These are phyloP conservation scores for Prunus armeniaca DNA, from an alignment of 306 rosid species.

Conservation along the genomic window DNA sequence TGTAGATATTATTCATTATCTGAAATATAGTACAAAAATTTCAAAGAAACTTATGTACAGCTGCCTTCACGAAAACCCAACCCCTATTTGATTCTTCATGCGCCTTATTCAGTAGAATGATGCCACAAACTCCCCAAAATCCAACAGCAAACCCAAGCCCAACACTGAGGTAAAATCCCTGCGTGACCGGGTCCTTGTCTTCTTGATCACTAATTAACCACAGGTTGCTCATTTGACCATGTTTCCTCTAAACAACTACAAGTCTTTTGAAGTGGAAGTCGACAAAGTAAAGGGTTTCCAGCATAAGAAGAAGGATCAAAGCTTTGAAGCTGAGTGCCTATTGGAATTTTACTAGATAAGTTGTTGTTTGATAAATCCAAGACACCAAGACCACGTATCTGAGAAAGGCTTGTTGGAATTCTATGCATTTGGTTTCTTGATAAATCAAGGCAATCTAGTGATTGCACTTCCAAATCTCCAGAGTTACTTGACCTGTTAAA, in stretches of 20 bases:
- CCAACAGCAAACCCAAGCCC: constrained; percentile 12
- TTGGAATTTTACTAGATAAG: constrained; percentile 28
- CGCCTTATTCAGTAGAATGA: background rate
- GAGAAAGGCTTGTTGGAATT: background rate
- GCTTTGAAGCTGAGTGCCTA: background rate
- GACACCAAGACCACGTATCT: rapidly evolving
- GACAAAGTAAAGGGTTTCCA: background rate
- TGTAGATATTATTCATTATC: too few species aligned
- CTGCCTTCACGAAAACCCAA: background rate
- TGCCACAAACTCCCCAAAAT: constrained; percentile 35
- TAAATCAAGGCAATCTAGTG: too few species aligned
- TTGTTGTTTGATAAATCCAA: constrained; percentile 28
- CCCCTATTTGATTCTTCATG: constrained; percentile 9
- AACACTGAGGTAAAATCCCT: constrained; percentile 19
- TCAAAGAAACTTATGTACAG: too few species aligned
- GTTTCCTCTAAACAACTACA: background rate
- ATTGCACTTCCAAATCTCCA: too few species aligned
- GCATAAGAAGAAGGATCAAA: background rate
- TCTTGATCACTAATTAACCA: background rate
- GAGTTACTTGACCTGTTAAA: too few species aligned
- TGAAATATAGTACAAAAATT: too few species aligned
- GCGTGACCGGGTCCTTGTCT: background rate
- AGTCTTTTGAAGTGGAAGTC: background rate
- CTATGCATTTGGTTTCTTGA: too few species aligned
- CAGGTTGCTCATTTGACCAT: background rate